phyloP scores from a whole-genome alignment of 202 grass and related monocot species.

The Carex arenaria region DNA sequence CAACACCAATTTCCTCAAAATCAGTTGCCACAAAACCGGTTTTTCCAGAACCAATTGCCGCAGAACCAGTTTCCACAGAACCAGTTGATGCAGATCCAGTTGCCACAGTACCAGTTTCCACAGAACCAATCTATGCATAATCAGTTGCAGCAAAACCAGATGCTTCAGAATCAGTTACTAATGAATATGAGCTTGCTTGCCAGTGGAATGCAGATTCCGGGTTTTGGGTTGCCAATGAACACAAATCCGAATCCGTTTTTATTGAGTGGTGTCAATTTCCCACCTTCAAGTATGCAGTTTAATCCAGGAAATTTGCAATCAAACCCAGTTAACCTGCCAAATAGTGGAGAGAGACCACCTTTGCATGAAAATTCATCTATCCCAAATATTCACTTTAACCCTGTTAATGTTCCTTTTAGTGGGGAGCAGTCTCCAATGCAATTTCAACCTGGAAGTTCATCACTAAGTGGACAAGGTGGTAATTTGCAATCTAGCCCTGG shows the following conservation, averaged over 20 bases:
- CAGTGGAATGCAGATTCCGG: conserved; percentile 4
- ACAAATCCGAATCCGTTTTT: conserved; percentile 22
- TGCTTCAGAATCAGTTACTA: conserved; percentile 20
- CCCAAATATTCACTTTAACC: not conserved
- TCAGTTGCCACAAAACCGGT: conserved; percentile 18
- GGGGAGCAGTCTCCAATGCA: conserved; percentile 22
- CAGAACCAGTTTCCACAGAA: not conserved
- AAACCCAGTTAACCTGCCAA: conserved; percentile 34
- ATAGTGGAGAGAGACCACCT: not conserved
- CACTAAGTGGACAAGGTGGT: not conserved
- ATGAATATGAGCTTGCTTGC: conserved; percentile 14
- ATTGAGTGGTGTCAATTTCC: conserved; percentile 37
- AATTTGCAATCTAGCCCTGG: conserved; percentile 6
- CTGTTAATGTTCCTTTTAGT: conserved; percentile 1
- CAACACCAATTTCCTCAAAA: conserved; percentile 2
- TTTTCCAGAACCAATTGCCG: not conserved
- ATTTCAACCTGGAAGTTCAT: conserved; percentile 15
- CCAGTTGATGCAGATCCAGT: not conserved
- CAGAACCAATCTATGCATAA: not conserved
- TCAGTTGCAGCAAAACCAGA: conserved; percentile 11
- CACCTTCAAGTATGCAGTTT: conserved; percentile 23
- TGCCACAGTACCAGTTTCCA: not conserved
- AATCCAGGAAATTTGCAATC: conserved; percentile 33
- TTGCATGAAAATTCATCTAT: conserved; percentile 15
- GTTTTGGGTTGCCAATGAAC: conserved; percentile 20